Evolutionary conservation across 2,329 filamentous ascomycete species (phyloP), one percentile per base, ranked within the genome.

Genomic region (Arthrobotrys sinensis): DNA sequence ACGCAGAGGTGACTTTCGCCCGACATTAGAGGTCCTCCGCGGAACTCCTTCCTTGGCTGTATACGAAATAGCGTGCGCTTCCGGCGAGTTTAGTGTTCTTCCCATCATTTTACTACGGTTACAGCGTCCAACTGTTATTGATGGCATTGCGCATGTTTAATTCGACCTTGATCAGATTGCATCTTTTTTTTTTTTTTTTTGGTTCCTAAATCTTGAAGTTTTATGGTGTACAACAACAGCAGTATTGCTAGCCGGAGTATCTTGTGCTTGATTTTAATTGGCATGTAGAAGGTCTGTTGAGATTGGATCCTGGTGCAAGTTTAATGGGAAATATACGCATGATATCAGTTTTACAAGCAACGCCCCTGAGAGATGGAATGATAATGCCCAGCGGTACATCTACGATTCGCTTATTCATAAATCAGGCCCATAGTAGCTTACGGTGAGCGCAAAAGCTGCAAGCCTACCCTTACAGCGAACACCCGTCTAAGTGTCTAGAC

Each of bases 1-100:
- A 91, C 70, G 94, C 94, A 21, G 88, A 87, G 5, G 90, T 96
- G 75, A 83, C 85, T 52, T 95, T 96, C 83, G 50, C 24, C 6
- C 73, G 57, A 11, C 8, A 14, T 8, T 52, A 68, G 32, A 40
- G 8, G 14, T 5, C 38, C 12, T 40, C 24, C 24, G 6, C 43
- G 12, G 21, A 36, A 43, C 55, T 12, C 36, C 10, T 28, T 43
- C 19, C 3, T 60, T 60, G 36, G 55, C 11, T 60, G 10, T 60
- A 28, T 43, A 1, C 55, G n/a, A 60, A 60, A 43, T 43, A 43
- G 34, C 36, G 36, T 24, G 16, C 55, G 12, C 19, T 43, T 60
- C 24, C 34, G 3, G 36, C 55, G 16, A 43, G 55, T 28, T 28
- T 28, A 34, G 36, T 43, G 55, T 24, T 24, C 36, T n/a, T 60